These are phyloP conservation scores for Dianthus caryophyllus DNA, from an alignment of 148 eudicot genomes.

Conservation along the genomic window DNA sequence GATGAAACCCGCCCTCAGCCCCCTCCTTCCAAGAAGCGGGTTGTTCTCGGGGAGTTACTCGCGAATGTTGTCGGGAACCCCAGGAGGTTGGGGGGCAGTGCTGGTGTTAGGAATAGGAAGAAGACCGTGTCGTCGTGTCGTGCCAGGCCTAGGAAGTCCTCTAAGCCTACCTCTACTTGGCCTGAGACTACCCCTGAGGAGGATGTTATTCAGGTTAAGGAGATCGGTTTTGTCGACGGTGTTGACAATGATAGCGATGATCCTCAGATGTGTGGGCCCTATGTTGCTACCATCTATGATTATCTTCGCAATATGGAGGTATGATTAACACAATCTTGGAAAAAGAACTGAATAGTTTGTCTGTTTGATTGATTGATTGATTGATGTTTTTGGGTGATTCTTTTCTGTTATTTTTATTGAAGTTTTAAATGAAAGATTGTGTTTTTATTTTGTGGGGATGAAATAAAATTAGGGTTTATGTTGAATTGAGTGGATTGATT, in stretches of 20 bases:
- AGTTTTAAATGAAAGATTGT: neutral
- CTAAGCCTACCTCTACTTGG: slow-evolving; percentile 13
- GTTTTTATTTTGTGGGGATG: neutral
- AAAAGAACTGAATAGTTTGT: no score
- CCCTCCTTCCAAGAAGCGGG: slow-evolving; percentile 43
- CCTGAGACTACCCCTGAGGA: slow-evolving; percentile 23
- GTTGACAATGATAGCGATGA: slow-evolving; percentile 35
- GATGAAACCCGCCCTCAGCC: slow-evolving; percentile 7
- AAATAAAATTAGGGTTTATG: slow-evolving; percentile 3
- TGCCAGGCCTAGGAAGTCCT: slow-evolving; percentile 24
- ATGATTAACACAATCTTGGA: slow-evolving; percentile 5
- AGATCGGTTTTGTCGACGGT: slow-evolving; percentile 11
- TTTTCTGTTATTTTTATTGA: no score
- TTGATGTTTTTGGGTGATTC: no score
- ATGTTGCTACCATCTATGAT: slow-evolving; percentile 55
- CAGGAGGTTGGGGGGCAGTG: slow-evolving; percentile 11
- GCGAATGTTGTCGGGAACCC: slow-evolving; percentile 22
- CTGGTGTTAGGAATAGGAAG: no score
- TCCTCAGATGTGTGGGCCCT: slow-evolving; percentile 72
- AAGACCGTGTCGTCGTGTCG: slow-evolving; percentile 12
- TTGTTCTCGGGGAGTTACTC: slow-evolving; percentile 65
- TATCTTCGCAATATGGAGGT: slow-evolving; percentile 88
- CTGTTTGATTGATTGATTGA: no score
- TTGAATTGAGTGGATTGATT: slow-evolving; percentile 3
- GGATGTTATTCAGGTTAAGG: slow-evolving; percentile 15